Evolutionary conservation across 345 rosid species (phyloP).

Genomic region (Tarenaya hassleriana): DNA sequence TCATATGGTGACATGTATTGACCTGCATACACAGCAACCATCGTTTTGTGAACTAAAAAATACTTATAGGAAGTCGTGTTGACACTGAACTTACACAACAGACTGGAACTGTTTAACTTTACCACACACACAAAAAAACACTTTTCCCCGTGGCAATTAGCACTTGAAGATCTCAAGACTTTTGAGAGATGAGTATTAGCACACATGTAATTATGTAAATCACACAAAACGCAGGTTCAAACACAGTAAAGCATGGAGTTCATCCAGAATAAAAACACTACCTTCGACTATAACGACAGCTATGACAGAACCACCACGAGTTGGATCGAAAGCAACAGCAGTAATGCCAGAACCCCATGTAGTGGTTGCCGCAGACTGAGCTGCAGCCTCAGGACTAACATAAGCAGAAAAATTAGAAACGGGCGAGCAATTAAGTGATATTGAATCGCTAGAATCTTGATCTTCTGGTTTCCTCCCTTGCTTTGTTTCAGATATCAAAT

Average conservation of each 20-base stretch:
- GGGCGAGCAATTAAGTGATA: conserved; percentile 88
- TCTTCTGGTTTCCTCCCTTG: conserved; percentile 62
- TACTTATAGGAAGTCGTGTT: background rate
- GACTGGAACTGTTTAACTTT: conserved; percentile 4
- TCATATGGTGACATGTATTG: conserved; percentile 99
- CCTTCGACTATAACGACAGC: conserved; percentile 98
- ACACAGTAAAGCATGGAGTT: conserved; percentile 20
- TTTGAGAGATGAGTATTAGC: conserved; percentile 1
- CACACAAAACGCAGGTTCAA: conserved; percentile 6
- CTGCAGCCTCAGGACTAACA: conserved; percentile 98
- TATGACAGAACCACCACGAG: conserved; percentile 95
- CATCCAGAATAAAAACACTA: conserved; percentile 30
- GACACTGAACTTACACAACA: background rate
- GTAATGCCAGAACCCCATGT: conserved; percentile 99
- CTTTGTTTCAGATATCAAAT: conserved; percentile 67
- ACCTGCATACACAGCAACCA: conserved; percentile 61
- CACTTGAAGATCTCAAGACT: conserved; percentile 11
- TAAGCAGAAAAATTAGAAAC: conserved; percentile 98
- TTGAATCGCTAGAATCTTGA: conserved; percentile 56
- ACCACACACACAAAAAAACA: too few species aligned
- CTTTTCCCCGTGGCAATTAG: conserved; percentile 4
- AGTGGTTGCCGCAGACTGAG: conserved; percentile 94
- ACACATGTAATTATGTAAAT: conserved; percentile 8
- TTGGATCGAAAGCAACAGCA: conserved; percentile 99
- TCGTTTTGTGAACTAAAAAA: conserved; percentile 4